Percentiles rank a stretch among this genome's conserved stretches.
Evolutionary conservation across 208 protist genomes (phyloP).

Genomic region (Lotmaria passim): DNA sequence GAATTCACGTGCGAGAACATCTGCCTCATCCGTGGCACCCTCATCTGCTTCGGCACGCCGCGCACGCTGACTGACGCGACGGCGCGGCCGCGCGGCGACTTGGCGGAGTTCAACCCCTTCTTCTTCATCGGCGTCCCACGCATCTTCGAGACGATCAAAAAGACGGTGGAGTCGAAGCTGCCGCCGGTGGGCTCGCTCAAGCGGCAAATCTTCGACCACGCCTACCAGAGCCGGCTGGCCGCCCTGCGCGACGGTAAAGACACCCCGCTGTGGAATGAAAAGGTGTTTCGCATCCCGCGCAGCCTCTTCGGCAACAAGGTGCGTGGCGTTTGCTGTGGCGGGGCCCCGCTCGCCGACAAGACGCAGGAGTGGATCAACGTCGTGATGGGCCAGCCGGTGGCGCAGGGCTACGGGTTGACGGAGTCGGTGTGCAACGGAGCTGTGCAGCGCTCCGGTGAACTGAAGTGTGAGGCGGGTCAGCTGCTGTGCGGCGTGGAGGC

Average conservation of each 20-base stretch:
- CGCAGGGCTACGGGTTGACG: conserved; percentile 92
- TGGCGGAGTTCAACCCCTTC: conserved; percentile 78
- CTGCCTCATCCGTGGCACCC: conserved; percentile 67
- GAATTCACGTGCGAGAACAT: conserved; percentile 83
- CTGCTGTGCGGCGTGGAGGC: conserved; percentile 80
- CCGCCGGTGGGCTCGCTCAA: conserved; percentile 69
- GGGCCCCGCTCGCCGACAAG: conserved; percentile 75
- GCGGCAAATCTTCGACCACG: conserved; percentile 76
- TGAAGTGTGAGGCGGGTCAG: conserved; percentile 72
- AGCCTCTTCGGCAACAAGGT: conserved; percentile 78
- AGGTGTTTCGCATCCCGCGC: too few relatives aligned
- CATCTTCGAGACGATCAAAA: conserved; percentile 88
- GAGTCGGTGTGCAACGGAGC: conserved; percentile 82
- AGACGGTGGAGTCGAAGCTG: conserved; percentile 80
- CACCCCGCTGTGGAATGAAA: conserved; percentile 87
- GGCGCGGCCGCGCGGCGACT: conserved; percentile 81
- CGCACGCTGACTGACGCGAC: conserved; percentile 81
- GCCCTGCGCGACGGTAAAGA: conserved; percentile 77
- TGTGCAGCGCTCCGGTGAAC: conserved; percentile 73
- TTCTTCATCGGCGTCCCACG: conserved; percentile 84
- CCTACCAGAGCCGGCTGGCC: conserved; percentile 61
- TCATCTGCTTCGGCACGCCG: conserved; percentile 78
- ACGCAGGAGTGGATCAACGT: conserved; percentile 90
- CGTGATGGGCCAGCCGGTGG: conserved; percentile 61
- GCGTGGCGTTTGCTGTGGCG: conserved; percentile 76